These are phyloP conservation scores for Backusella parvicylindrica DNA, from an alignment of 192 early-diverging fungal species.

Conservation along the genomic window DNA sequence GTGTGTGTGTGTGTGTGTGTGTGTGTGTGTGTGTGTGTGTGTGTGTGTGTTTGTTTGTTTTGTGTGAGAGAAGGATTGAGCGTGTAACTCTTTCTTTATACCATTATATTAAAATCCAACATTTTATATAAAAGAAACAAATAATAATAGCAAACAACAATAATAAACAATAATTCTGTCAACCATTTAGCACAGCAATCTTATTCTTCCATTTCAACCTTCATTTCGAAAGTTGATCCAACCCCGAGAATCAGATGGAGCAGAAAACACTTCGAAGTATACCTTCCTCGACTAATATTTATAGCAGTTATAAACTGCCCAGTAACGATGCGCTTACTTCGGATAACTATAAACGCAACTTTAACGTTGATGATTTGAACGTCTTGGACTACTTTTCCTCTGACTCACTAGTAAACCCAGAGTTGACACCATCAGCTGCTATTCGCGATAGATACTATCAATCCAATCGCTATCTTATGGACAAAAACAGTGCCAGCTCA, in stretches of 20 bases:
- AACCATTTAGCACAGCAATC: neutral
- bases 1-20: too few relatives aligned
- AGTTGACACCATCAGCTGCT: conserved; percentile 10
- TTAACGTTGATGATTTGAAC: neutral
- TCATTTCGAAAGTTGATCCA: neutral
- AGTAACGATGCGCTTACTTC: neutral
- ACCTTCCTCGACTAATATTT: conserved; percentile 5
- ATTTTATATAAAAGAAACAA: neutral
- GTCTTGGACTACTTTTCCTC: neutral
- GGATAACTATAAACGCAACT: neutral
- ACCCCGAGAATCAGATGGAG: neutral
- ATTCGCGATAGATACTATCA: conserved; percentile 18
- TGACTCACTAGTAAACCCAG: neutral
- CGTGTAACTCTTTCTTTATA: neutral
- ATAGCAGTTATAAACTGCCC: conserved; percentile 1
- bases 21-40: too few relatives aligned
- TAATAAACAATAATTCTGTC: neutral
- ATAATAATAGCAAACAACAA: neutral
- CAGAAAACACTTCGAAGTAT: neutral
- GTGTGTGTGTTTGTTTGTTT: neutral
- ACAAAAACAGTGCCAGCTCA: neutral
- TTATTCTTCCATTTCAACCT: neutral
- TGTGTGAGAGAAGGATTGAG: neutral
- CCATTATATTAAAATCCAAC: too few relatives aligned
- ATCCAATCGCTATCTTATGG: neutral